Evolutionary conservation across 805 yeast species (phyloP).

Genomic region (Martiniozyma abietophila): DNA sequence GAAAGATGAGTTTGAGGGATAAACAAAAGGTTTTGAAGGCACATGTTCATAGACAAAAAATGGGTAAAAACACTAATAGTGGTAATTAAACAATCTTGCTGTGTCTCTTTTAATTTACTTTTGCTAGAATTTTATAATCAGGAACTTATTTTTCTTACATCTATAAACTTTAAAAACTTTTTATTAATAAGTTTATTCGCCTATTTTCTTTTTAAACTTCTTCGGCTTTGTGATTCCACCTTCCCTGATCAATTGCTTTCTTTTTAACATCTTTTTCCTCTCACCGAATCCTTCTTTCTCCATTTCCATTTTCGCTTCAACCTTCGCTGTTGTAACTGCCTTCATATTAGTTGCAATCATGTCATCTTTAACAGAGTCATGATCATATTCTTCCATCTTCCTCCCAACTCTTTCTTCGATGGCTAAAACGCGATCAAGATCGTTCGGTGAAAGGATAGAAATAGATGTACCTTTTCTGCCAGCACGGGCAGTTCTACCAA

Average conservation of each 20-base stretch:
- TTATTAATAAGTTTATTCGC: not conserved
- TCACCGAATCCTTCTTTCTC: constrained; percentile 87
- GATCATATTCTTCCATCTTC: constrained; percentile 69
- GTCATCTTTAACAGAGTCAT: constrained; percentile 57
- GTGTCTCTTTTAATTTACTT: not conserved
- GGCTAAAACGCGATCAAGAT: constrained; percentile 68
- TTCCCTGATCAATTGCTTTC: constrained; percentile 11
- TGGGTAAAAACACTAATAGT: constrained; percentile 22
- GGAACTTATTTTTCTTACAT: not conserved
- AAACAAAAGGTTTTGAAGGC: constrained; percentile 80
- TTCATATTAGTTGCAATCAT: constrained; percentile 67
- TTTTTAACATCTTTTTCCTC: constrained; percentile 19
- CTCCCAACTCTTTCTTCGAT: constrained; percentile 78
- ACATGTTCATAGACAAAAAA: constrained; percentile 84
- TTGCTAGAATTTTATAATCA: not conserved
- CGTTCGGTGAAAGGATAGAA: constrained; percentile 77
- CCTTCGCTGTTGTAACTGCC: constrained; percentile 68
- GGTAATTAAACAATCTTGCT: constrained; percentile 4
- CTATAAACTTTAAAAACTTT: not conserved
- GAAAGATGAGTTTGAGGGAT: constrained; percentile 80
- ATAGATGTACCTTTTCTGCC: constrained; percentile 82
- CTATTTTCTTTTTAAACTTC: constrained; percentile 5
- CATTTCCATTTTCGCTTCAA: constrained; percentile 91
- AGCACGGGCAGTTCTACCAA: constrained; percentile 97
- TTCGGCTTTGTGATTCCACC: constrained; percentile 4